Evolutionary conservation across 371 early-diverging fungal species (phyloP).

Genomic region (Mucor racemosus): DNA sequence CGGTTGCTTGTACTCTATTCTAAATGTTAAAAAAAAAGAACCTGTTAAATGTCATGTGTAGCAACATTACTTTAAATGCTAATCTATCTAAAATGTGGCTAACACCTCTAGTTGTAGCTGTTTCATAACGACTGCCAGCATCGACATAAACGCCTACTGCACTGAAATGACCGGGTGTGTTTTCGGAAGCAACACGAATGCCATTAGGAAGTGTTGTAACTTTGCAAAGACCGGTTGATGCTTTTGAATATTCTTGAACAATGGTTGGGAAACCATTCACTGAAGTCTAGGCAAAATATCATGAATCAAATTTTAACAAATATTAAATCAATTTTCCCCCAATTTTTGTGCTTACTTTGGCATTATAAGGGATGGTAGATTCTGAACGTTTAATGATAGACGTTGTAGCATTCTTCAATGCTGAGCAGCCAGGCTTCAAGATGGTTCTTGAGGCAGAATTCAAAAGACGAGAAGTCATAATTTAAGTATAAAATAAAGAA

Average conservation of each 20-base stretch:
- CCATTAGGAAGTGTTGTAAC: slow-evolving; percentile 88
- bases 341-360: slow-evolving; percentile 15
- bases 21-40: not conserved
- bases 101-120: slow-evolving; percentile 70
- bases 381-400: slow-evolving; percentile 27
- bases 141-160: slow-evolving; percentile 90
- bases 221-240: slow-evolving; percentile 43
- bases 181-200: slow-evolving; percentile 81
- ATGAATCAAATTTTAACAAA: not conserved
- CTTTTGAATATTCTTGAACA: slow-evolving; percentile 53
- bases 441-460: slow-evolving; percentile 15
- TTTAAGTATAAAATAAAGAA: slow-evolving; percentile 12
- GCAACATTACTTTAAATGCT: slow-evolving; percentile 81
- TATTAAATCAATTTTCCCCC: not conserved
- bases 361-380: slow-evolving; percentile 23
- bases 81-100: slow-evolving; percentile 89
- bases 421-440: not conserved
- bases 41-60: too few species aligned
- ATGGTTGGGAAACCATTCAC: slow-evolving; percentile 35
- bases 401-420: slow-evolving; percentile 7
- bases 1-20: slow-evolving; percentile 63
- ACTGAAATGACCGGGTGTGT: slow-evolving; percentile 87
- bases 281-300: not conserved
- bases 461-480: slow-evolving; percentile 33
- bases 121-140: slow-evolving; percentile 89